Evolutionary conservation across 495 filamentous ascomycete genomes (phyloP), one percentile per base, ranked within the genome.

Genomic region (Penicillium samsonianum): DNA sequence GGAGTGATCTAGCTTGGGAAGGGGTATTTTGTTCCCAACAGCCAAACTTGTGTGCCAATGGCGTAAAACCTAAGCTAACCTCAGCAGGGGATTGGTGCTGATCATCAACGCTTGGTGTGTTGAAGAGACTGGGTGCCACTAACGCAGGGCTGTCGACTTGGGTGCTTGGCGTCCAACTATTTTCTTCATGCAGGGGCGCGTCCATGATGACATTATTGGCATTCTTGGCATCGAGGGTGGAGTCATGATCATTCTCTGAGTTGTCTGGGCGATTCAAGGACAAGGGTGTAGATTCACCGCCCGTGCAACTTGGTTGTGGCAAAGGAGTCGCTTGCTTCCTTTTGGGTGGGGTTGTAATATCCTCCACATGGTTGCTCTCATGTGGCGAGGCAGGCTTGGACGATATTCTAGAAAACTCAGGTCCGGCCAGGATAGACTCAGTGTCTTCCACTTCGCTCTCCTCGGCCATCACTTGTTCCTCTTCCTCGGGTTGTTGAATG

Each of bases 21-120:
- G 81, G 74, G 35, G 77, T 80, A 38, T 63, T 76, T 43, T 84
- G 77, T 53, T 78, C 77, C 86, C 89, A 90, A 5, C 76, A 70
- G 54, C 72, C 79, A 7, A 90, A 68, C 56, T 87, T 81, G 8
- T 77, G 67, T 20, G 84, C 82, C 17, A 90, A 68, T 12, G 86
- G 82, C 3, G 86, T 87, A 46, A 89, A 85, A 16, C 81, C 82
- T 37, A 84, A 53, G 33, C 64, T 43, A 51, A 65, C 44, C 54
- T 68, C 69, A 41, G 61, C 63, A 53, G 64, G 53, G 55, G 65
- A 55, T 58, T 57, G 65, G 45, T 49, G 64, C 60, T 72, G 33
- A 47, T 60, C 55, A 42, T n/a, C 28, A 22, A 42, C 22, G 23
- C 48, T 47, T 1, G 67, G 67, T 2, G 63, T 67, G 53, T 67